Conservation (phyloP, 2,329 filamentous ascomycete species). For the Nigrospora oryzae region DNA sequence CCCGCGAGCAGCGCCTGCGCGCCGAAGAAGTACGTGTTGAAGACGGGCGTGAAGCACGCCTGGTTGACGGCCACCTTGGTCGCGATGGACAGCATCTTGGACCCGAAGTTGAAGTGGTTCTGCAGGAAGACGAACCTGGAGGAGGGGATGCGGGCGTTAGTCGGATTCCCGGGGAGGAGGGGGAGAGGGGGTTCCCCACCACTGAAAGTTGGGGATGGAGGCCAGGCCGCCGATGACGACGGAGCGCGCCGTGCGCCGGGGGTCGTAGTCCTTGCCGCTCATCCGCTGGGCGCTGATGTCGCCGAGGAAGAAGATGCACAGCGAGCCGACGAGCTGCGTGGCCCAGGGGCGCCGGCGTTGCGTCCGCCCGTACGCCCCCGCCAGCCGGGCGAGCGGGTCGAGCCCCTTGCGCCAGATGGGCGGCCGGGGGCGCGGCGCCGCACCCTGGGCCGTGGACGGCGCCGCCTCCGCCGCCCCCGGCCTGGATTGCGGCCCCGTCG, state of each 20-base stretch:
- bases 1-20: slow-evolving; percentile 70
- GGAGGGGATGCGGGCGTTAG: too few species aligned
- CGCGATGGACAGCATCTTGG: slow-evolving; percentile 59
- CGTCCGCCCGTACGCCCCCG: slow-evolving; percentile 56
- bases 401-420: slow-evolving; percentile 47
- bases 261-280: slow-evolving; percentile 54
- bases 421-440: slow-evolving; percentile 29
- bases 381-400: slow-evolving; percentile 44
- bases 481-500: neutral
- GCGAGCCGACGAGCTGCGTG: slow-evolving; percentile 69
- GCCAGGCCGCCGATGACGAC: slow-evolving; percentile 65
- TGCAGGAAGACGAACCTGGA: slow-evolving; percentile 71
- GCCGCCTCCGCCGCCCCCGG: neutral
- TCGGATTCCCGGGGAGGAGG: too few species aligned
- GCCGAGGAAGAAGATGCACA: slow-evolving; percentile 72
- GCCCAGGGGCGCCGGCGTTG: slow-evolving; percentile 65
- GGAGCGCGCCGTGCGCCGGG: slow-evolving; percentile 59
- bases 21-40: slow-evolving; percentile 78
- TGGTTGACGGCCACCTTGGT: slow-evolving; percentile 80
- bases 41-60: slow-evolving; percentile 69
- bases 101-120: slow-evolving; percentile 75
- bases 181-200: slow-evolving; percentile 42
- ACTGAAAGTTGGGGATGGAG: slow-evolving; percentile 73
- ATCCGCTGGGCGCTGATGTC: slow-evolving; percentile 73
- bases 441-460: slow-evolving; percentile 6